These are phyloP conservation scores for Globisporangium megalacanthum DNA, from an alignment of 352 stramenopile species.

Conservation along the genomic window DNA sequence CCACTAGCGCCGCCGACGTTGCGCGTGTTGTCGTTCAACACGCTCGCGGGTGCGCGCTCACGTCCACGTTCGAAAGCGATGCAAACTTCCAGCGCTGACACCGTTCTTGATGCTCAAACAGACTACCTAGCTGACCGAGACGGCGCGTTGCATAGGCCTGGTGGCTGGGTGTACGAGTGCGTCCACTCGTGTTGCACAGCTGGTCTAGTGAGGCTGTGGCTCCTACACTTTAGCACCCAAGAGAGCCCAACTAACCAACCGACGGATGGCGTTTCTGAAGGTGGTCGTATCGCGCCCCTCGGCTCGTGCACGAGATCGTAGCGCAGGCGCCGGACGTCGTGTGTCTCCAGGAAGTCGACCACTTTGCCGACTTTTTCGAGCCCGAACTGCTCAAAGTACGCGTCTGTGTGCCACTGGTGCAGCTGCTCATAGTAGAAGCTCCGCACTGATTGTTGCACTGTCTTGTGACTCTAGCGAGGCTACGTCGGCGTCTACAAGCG, in stretches of 20 bases:
- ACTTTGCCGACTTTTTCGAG: conserved; percentile 69
- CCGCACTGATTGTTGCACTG: background rate
- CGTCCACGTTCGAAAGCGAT: background rate
- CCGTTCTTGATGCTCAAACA: conserved; percentile 7
- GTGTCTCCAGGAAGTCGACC: conserved; percentile 69
- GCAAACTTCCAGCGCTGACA: background rate
- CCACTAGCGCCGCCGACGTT: conserved; percentile 32
- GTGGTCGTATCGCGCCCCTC: conserved; percentile 41
- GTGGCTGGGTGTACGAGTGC: conserved; percentile 48
- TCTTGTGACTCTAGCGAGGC: conserved; percentile 12
- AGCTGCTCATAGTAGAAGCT: background rate
- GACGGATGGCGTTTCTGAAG: too few relatives aligned
- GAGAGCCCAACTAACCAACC: too few relatives aligned
- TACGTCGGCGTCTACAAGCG: conserved; percentile 56
- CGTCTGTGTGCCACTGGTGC: too few relatives aligned
- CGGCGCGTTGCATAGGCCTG: conserved; percentile 14
- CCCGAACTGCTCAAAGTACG: conserved; percentile 37
- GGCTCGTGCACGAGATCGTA: conserved; percentile 50
- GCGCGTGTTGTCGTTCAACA: conserved; percentile 68
- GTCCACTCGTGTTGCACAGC: background rate
- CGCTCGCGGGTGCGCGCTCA: conserved; percentile 36
- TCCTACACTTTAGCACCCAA: too few relatives aligned
- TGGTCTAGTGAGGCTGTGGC: too few relatives aligned
- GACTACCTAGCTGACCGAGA: conserved; percentile 53
- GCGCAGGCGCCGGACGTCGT: conserved; percentile 41